Base-by-base conservation (phyloP, 805 yeast species). In the Blastobotrys chiropterorum region DNA sequence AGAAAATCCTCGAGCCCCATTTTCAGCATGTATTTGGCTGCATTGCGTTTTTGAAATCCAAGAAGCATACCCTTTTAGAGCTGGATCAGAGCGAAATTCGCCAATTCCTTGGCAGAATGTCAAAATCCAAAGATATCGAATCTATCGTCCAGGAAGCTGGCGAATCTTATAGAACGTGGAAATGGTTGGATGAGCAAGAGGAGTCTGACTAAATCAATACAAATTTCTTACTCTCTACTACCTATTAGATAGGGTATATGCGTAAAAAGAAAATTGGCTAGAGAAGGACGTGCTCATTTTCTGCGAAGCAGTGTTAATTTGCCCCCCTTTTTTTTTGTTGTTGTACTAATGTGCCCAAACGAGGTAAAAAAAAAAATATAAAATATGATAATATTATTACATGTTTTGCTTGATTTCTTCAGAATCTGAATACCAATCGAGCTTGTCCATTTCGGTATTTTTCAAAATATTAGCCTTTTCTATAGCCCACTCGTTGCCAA, bases 1-100 rank as follows among this genome's bases (percentile, higher is more conserved):
- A 47, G 7, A 46, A 49, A 15, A 51, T 53, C 11, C 44, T 58
- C 20, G 62, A 61, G 8, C 65, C 62, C 1, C 95, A 88, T 62
- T 75, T 83, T 30, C 90, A 86, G 69, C 74, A 89, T 34, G 69
- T 86, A 1, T 90, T 89, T 62, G 78, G 86, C 2, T 81, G 87
- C 47, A 71, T 90, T 46, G 87, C 97, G 0, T 78, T 90, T 40
- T 71, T 90, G 57, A 87, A 87, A 67, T 82, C 92, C 48, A 84
- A 85, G 66, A 90, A 86, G 59, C 80, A 81, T 59, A 81, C 85
- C 40, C 74, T 90, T 50, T 76, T 87, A 57, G 97, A 90, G 64
- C 82, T 90, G 57, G 98, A 90, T 62, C 95, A 88, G 64, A 82
- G 86, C 56, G 98, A 90, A 68, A 87, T 89, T 44, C 75, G 90